phyloP scores from a whole-genome alignment of 2,329 filamentous ascomycete genomes.

The Aspergillus carbonarius region DNA sequence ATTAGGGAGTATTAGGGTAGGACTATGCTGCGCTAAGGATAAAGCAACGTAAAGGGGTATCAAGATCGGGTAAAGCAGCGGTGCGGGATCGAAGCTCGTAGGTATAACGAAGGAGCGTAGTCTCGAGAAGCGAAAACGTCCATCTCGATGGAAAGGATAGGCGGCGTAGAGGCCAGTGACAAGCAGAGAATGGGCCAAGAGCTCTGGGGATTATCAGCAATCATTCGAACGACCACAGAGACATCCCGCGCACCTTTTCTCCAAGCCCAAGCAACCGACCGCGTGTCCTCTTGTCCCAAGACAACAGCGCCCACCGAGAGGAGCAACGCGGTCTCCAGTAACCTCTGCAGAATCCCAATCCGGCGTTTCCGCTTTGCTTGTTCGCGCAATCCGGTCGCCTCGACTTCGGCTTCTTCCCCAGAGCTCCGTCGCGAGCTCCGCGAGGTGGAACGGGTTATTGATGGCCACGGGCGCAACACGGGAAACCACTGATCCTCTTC shows the following conservation, averaged over 20 bases:
- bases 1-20: constrained; percentile 69
- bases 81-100: constrained; percentile 82
- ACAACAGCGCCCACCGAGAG: constrained; percentile 52
- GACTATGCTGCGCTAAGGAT: constrained; percentile 64
- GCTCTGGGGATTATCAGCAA: constrained; percentile 30
- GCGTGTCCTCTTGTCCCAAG: constrained; percentile 31
- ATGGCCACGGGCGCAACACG: constrained; percentile 32
- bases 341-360: constrained; percentile 48
- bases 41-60: constrained; percentile 76
- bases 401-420: constrained; percentile 29
- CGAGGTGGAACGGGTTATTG: constrained; percentile 29
- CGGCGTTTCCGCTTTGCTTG: constrained; percentile 34
- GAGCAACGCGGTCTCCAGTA: constrained; percentile 56
- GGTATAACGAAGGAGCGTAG: constrained; percentile 62
- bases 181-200: constrained; percentile 32
- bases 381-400: constrained; percentile 22
- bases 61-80: constrained; percentile 78
- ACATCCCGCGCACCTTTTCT: constrained; percentile 34
- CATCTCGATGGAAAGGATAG: constrained; percentile 55
- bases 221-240: background rate
- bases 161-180: constrained; percentile 34
- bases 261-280: constrained; percentile 37
- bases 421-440: constrained; percentile 33
- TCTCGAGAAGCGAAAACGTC: constrained; percentile 31
- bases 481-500: constrained; percentile 34